Percentiles rank a stretch among this genome's conserved stretches.
phyloP scores from a whole-genome alignment of 257 asterid species.

The Cynanchum wilfordii region DNA sequence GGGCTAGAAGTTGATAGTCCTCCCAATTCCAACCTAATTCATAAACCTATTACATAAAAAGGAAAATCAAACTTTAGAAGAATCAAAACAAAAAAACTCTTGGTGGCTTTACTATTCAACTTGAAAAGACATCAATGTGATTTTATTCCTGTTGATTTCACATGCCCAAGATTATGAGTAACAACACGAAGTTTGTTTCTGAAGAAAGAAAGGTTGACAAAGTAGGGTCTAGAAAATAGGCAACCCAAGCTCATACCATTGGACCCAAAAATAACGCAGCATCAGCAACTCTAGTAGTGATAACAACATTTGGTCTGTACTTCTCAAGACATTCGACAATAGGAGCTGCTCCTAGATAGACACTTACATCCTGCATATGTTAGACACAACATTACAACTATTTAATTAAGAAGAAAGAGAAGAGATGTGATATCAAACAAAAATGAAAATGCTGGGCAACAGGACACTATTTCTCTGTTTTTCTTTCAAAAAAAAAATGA shows the following conservation, averaged over 20 bases:
- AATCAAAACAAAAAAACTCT: background rate
- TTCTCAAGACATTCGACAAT: slow-evolving; percentile 84
- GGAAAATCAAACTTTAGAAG: background rate
- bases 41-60: slow-evolving; percentile 50
- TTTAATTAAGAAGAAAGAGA: background rate
- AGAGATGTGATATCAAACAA: background rate
- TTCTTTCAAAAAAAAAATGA: background rate
- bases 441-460: background rate
- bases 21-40: slow-evolving; percentile 99
- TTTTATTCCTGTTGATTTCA: background rate
- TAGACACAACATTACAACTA: slow-evolving; percentile 4
- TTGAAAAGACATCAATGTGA: background rate
- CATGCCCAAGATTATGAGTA: background rate
- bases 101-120: background rate
- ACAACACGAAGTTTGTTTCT: background rate
- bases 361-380: slow-evolving; percentile 64
- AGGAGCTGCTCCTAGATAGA: slow-evolving; percentile 97
- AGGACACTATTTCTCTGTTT: background rate
- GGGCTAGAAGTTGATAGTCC: slow-evolving; percentile 71
- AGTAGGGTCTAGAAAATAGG: slow-evolving; percentile 1
- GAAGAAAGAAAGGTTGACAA: background rate
- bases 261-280: slow-evolving; percentile 93
- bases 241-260: slow-evolving; percentile 49
- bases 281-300: slow-evolving; percentile 97
- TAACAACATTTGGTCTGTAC: slow-evolving; percentile 65